phyloP scores from a whole-genome alignment of 2,329 filamentous ascomycete genomes.

The Sporothrix schenckii region DNA sequence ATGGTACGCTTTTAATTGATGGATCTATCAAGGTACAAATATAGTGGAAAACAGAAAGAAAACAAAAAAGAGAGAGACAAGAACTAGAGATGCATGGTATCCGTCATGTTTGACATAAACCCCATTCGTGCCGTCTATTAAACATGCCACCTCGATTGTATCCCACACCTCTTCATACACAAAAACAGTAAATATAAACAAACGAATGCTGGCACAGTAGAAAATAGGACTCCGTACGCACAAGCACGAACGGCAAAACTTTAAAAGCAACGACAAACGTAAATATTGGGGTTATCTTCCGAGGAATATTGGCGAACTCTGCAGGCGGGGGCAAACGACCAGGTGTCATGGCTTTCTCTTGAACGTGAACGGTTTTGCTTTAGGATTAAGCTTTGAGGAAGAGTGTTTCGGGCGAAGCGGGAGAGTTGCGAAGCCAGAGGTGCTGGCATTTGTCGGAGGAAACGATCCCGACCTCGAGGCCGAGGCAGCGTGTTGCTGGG shows the following conservation, averaged over 20 bases:
- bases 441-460: neutral
- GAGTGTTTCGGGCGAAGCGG: neutral
- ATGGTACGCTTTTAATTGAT: slow-evolving; percentile 4
- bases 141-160: neutral
- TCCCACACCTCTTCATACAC: neutral
- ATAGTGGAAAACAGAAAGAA: neutral
- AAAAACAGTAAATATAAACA: neutral
- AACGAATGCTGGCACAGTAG: neutral
- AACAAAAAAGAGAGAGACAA: neutral
- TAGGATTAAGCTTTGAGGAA: neutral
- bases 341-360: neutral
- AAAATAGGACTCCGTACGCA: neutral
- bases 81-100: neutral
- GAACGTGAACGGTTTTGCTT: neutral
- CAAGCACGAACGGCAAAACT: neutral
- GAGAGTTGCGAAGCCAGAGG: neutral
- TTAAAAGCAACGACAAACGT: neutral
- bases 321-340: neutral
- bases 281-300: no score
- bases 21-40: slow-evolving; percentile 14
- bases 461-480: neutral
- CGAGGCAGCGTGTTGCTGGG: neutral
- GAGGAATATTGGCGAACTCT: no score
- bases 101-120: neutral
- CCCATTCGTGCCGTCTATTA: neutral